Percentiles rank a stretch among this genome's conserved stretches.
Conservation (phyloP, 1,284 basidiomycete species). For the Malassezia vespertilionis region DNA sequence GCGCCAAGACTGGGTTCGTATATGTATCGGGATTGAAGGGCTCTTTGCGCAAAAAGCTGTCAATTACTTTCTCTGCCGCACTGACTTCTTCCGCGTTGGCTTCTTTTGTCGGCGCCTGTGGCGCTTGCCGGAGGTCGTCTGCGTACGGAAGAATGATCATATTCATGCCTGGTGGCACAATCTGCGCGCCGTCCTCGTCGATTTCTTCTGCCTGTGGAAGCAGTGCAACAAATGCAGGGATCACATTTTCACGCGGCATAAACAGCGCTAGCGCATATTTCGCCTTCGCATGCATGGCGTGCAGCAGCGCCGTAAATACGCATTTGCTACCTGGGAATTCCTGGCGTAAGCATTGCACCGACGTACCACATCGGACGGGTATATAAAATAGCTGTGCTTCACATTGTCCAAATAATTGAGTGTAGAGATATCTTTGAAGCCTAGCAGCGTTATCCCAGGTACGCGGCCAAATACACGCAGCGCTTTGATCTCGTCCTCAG, state of each 20-base stretch:
- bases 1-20: slow-evolving; percentile 75
- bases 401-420: slow-evolving; percentile 75
- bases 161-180: slow-evolving; percentile 80
- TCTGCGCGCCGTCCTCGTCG: slow-evolving; percentile 60
- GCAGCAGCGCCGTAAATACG: slow-evolving; percentile 75
- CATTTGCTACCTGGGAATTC: slow-evolving; percentile 78
- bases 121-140: slow-evolving; percentile 69
- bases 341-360: too few species aligned
- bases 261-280: slow-evolving; percentile 70
- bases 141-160: slow-evolving; percentile 80
- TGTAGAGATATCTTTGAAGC: slow-evolving; percentile 61
- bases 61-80: slow-evolving; percentile 63
- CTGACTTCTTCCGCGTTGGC: slow-evolving; percentile 62
- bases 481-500: slow-evolving; percentile 65
- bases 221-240: slow-evolving; percentile 71
- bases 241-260: slow-evolving; percentile 61
- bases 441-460: slow-evolving; percentile 71
- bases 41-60: slow-evolving; percentile 66
- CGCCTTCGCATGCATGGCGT: slow-evolving; percentile 68
- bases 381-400: slow-evolving; percentile 81
- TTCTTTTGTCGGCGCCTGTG: slow-evolving; percentile 31
- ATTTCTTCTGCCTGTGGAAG: slow-evolving; percentile 68
- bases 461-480: slow-evolving; percentile 54
- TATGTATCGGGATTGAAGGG: slow-evolving; percentile 76
- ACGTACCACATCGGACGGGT: slow-evolving; percentile 87